Evolutionary conservation across 179 eudicot species (phyloP).

Genomic region (Camellia oleifera): DNA sequence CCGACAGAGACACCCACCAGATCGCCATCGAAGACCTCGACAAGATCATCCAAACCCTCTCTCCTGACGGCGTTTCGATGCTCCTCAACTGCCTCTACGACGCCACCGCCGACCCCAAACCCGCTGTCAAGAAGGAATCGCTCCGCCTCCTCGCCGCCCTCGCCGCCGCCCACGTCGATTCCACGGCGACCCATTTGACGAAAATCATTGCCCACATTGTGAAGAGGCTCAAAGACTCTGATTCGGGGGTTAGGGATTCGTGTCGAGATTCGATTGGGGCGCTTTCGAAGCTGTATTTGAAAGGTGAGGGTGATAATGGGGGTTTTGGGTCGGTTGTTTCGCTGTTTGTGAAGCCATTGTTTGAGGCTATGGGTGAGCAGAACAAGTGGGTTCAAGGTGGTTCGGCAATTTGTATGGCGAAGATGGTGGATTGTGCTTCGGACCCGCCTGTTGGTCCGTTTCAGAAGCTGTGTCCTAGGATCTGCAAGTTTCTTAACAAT

Average conservation of each 20-base stretch:
- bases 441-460: constrained; percentile 63
- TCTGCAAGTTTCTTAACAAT: constrained; percentile 78
- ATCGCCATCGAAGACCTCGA: constrained; percentile 91
- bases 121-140: constrained; percentile 75
- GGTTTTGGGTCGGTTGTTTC: constrained; percentile 49
- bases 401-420: constrained; percentile 82
- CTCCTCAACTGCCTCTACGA: constrained; percentile 76
- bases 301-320: constrained; percentile 53
- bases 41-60: constrained; percentile 48
- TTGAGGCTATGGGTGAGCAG: constrained; percentile 89
- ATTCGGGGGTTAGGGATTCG: constrained; percentile 74
- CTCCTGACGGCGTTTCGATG: constrained; percentile 69
- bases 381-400: constrained; percentile 81
- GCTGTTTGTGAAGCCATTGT: constrained; percentile 81
- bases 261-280: constrained; percentile 78
- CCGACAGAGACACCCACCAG: constrained; percentile 95
- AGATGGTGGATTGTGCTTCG: constrained; percentile 64
- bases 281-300: constrained; percentile 55
- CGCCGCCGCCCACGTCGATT: constrained; percentile 52
- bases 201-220: constrained; percentile 83
- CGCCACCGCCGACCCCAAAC: constrained; percentile 66
- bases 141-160: constrained; percentile 61
- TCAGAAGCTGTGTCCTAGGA: constrained; percentile 81
- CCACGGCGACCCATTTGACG: constrained; percentile 63
- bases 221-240: constrained; percentile 69